phyloP scores from a whole-genome alignment of 2,329 filamentous ascomycete genomes.

The Akanthomyces dipterigenus region DNA sequence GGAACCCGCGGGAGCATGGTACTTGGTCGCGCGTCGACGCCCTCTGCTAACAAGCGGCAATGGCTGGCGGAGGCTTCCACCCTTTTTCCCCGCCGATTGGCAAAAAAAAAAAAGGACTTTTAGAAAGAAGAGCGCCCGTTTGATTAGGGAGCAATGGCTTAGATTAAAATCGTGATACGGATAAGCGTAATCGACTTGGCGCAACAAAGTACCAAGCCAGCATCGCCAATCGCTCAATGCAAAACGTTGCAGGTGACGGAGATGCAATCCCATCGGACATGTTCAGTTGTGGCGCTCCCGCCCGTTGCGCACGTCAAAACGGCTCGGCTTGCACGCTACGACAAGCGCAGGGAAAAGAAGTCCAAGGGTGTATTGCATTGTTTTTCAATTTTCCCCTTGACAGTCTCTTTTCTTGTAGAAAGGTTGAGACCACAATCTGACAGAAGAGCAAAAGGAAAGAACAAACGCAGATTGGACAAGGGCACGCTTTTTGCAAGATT shows the following conservation, averaged over 20 bases:
- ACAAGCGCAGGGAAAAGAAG: neutral
- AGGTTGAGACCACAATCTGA: neutral
- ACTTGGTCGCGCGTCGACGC: too few species aligned
- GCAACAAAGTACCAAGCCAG: neutral
- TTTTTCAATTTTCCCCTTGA: neutral
- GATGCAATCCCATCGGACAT: slow-evolving; percentile 7
- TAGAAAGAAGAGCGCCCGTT: too few species aligned
- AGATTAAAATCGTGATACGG: neutral
- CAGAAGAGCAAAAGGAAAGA: neutral
- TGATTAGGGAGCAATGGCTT: too few species aligned
- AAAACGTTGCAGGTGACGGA: too few species aligned
- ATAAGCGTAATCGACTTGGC: neutral
- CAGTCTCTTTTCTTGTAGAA: too few species aligned
- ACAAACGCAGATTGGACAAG: too few species aligned
- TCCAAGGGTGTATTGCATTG: neutral
- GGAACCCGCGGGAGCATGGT: neutral
- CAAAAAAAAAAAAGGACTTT: too few species aligned
- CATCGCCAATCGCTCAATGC: neutral
- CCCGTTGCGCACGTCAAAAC: slow-evolving; percentile 2
- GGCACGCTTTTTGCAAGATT: neutral
- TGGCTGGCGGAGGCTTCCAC: too few species aligned
- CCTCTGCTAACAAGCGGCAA: neutral
- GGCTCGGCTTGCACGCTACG: neutral
- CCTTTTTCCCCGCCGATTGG: too few species aligned
- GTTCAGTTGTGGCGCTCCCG: slow-evolving; percentile 6